Evolutionary conservation across 2,329 filamentous ascomycete species (phyloP), one percentile per base, ranked within the genome.

Genomic region (Microdochium trichocladiopsis): DNA sequence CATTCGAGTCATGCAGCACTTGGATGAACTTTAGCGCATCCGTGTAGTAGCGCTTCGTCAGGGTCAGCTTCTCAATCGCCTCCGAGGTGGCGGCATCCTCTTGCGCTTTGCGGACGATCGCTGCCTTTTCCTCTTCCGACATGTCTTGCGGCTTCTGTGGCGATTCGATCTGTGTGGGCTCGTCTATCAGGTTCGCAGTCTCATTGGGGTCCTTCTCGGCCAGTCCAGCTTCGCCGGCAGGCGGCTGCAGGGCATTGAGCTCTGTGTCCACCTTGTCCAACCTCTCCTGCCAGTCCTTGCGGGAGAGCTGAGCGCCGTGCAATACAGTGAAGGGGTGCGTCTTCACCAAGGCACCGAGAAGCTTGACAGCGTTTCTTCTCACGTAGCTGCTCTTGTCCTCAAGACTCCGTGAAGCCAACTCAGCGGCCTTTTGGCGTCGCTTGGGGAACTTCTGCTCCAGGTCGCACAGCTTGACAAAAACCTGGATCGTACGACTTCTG

Each of bases 341-440:
- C 56, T 92, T 90, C 61, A 99, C 90, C 6, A 99, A 76, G 45
- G 88, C 88, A 5, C 86, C 88, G 1, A 99, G 78, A 6, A 99
- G 74, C 69, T 96, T 97, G 66, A 99, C 94, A 2, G 94, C 92
- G 66, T 97, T 97, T 53, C 92, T 83, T 56, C 94, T 82, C 28
- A 99, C 94, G 62, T 97, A 95, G 70, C 94, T 99, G 72, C 93
- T 97, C 77, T 95, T 97, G 72, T 99, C 95, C 68, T 96, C 90
- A 2, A 99, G 76, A 67, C 93, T 97, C 60, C 89, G 83, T 52
- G 88, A 86, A 1, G 94, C 92, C 24, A 96, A 76, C 66, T 96
- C 90, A 2, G 93, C 88, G 3, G 87, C 93, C 63, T 82, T 87
- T 67, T 96, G 92, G 55, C 94, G 80, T 52, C 92, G 82, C 71